Evolutionary conservation across 768 basidiomycete species (phyloP).

Genomic region (Lactarius tabidus): DNA sequence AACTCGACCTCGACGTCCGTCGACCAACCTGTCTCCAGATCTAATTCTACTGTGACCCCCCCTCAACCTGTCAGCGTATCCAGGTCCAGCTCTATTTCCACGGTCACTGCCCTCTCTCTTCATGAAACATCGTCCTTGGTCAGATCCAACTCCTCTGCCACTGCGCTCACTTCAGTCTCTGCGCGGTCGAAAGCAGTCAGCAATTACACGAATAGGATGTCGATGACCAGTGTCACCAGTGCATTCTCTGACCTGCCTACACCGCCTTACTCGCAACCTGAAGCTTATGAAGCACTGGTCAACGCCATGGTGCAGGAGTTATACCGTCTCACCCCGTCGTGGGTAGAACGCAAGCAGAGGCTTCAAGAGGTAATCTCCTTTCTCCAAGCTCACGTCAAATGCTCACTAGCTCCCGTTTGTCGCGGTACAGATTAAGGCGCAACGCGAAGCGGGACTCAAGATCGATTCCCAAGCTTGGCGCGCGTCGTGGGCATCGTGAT

Average conservation of each 20-base stretch:
- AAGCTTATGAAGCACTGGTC: constrained; percentile 23
- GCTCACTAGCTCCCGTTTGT: background rate
- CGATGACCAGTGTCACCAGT: constrained; percentile 10
- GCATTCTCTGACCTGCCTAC: constrained; percentile 14
- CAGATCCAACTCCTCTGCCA: constrained; percentile 15
- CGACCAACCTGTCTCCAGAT: constrained; percentile 10
- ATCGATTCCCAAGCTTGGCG: constrained; percentile 15
- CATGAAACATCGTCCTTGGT: constrained; percentile 10
- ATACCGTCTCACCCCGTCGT: constrained; percentile 23
- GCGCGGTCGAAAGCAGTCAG: constrained; percentile 16
- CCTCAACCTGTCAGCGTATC: constrained; percentile 2
- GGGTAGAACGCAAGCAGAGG: constrained; percentile 24
- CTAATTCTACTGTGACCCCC: constrained; percentile 10
- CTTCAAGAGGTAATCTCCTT: constrained; percentile 21
- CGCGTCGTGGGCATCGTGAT: constrained; percentile 12
- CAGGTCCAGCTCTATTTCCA: constrained; percentile 10
- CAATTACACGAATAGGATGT: constrained; percentile 13
- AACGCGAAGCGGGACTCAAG: constrained; percentile 17
- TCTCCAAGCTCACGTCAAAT: background rate
- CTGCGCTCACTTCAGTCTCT: constrained; percentile 7
- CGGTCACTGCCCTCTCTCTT: constrained; percentile 21
- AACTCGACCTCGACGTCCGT: background rate
- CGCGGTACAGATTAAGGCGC: constrained; percentile 14
- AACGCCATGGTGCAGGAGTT: constrained; percentile 25
- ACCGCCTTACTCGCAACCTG: constrained; percentile 17